Percentiles rank a stretch among this genome's conserved stretches.
phyloP scores from a whole-genome alignment of 2,329 filamentous ascomycete species.

The Ascochyta rabiei region DNA sequence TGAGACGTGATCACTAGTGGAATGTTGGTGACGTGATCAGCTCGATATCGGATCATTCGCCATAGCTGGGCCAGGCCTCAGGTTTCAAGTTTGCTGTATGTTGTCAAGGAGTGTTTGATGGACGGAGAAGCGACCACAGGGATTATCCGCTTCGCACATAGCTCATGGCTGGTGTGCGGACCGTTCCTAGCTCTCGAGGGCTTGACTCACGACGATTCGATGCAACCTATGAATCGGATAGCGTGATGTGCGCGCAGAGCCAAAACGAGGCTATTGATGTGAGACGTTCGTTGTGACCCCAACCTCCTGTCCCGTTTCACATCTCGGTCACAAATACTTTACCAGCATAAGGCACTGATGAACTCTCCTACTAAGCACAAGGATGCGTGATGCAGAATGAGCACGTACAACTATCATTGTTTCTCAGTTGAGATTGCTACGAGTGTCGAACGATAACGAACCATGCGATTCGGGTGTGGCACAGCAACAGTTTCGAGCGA shows the following conservation, averaged over 20 bases:
- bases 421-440: conserved; percentile 17
- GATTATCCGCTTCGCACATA: background rate
- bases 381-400: background rate
- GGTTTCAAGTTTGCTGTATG: background rate
- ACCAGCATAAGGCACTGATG: conserved; percentile 10
- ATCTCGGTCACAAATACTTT: conserved; percentile 11
- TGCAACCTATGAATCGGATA: background rate
- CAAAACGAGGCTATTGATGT: conserved; percentile 1
- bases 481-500: conserved; percentile 30
- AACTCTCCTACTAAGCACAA: background rate
- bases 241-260: background rate
- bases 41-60: too few relatives aligned
- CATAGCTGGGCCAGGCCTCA: background rate
- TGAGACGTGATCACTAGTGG: too few relatives aligned
- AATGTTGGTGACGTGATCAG: background rate
- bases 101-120: background rate
- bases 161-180: background rate
- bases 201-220: background rate
- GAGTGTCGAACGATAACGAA: conserved; percentile 31
- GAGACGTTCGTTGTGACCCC: conserved; percentile 13
- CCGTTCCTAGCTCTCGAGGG: background rate
- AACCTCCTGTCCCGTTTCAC: conserved; percentile 26
- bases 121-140: background rate
- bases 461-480: conserved; percentile 28
- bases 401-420: background rate